These are phyloP conservation scores for Kwoniella sp. DNA, from an alignment of 768 basidiomycete species.

Conservation along the genomic window DNA sequence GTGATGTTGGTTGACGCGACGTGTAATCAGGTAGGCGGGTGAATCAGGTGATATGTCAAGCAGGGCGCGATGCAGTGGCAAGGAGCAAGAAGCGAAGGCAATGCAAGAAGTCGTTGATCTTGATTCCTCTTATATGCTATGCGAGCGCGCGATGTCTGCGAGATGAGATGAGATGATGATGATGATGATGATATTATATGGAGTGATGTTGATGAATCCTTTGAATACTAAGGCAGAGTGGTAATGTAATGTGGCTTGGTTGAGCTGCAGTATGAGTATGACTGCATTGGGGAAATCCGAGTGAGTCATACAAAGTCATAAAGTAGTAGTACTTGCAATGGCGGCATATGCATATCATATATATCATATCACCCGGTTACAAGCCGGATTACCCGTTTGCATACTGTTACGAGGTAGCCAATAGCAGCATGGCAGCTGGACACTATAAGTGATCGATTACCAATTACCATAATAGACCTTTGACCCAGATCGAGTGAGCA, in stretches of 20 bases:
- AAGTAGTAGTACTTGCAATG: too few species aligned
- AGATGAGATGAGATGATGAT: not conserved
- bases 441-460: too few species aligned
- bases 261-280: not conserved
- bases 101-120: not conserved
- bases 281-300: not conserved
- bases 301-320: not conserved
- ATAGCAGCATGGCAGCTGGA: not conserved
- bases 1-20: not conserved
- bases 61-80: too few species aligned
- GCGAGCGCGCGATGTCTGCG: not conserved
- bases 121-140: not conserved
- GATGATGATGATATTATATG: not conserved
- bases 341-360: too few species aligned
- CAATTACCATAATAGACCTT: too few species aligned
- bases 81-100: not conserved
- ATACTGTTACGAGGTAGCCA: too few species aligned
- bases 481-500: not conserved
- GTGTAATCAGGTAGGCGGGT: too few species aligned
- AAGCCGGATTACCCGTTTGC: constrained; percentile 1
- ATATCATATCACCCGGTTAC: not conserved
- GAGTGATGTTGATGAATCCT: not conserved
- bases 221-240: not conserved
- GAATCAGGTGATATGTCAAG: too few species aligned
- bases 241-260: not conserved